A percentile compares a stretch with the other conserved stretches of the same genome.
phyloP scores from a whole-genome alignment of 306 rosid species.

The Gastrolobium villosum region DNA sequence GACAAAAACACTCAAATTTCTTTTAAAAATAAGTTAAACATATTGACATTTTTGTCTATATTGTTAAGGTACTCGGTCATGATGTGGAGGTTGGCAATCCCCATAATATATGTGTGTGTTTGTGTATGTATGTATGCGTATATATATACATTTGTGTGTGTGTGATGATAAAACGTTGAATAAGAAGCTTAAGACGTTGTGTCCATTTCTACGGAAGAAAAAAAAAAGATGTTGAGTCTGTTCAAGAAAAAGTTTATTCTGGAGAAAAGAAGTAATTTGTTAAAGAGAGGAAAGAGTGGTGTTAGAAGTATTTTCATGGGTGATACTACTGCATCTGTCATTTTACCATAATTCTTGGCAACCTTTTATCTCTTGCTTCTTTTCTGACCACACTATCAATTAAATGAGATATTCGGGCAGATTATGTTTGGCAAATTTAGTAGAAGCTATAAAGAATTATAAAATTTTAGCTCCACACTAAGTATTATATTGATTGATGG shows the following conservation, averaged over 20 bases:
- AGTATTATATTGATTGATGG: conserved; percentile 7
- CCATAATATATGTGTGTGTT: too few species aligned
- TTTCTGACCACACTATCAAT: conserved; percentile 15
- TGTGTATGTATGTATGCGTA: too few species aligned
- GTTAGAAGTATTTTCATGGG: conserved; percentile 9
- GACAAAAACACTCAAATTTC: too few species aligned
- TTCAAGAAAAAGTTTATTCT: not conserved
- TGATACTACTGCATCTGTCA: not conserved
- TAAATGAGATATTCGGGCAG: not conserved
- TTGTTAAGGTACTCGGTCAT: too few species aligned
- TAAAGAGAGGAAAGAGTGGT: not conserved
- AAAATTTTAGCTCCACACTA: not conserved
- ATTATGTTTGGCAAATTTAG: conserved; percentile 30
- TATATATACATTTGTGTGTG: too few species aligned
- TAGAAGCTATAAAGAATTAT: conserved; percentile 1
- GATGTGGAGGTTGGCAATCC: too few species aligned
- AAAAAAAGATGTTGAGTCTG: not conserved
- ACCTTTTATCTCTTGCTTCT: not conserved
- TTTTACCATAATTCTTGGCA: conserved; percentile 6
- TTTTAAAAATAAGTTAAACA: too few species aligned
- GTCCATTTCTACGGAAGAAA: not conserved
- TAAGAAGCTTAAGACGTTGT: conserved; percentile 5
- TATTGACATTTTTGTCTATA: too few species aligned
- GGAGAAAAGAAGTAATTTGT: not conserved
- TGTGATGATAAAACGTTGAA: not conserved